Evolutionary conservation across 2,329 filamentous ascomycete species (phyloP).

Genomic region (Monilinia fructigena): DNA sequence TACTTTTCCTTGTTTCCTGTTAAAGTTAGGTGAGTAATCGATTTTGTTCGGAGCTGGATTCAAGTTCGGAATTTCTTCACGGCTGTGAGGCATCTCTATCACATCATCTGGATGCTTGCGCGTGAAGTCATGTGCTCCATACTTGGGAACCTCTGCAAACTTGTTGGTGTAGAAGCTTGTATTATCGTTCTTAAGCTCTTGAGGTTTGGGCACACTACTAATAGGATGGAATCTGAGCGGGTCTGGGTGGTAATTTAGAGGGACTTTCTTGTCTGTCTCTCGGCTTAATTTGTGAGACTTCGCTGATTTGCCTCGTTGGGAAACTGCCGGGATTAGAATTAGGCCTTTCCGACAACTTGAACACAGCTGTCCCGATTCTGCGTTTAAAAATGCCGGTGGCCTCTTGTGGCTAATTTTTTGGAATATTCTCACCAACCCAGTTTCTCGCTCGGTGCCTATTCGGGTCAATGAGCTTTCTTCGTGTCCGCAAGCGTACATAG

Average conservation of each 20-base stretch:
- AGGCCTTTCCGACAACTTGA: not conserved
- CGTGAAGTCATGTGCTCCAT: slow-evolving; percentile 5
- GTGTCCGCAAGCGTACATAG: slow-evolving; percentile 7
- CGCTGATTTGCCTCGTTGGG: not conserved
- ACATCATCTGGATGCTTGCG: not conserved
- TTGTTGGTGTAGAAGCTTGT: not conserved
- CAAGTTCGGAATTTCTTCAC: not conserved
- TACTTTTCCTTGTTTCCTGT: not conserved
- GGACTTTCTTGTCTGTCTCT: not conserved
- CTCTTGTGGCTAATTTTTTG: not conserved
- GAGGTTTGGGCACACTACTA: fast-evolving
- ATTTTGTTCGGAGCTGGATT: not conserved
- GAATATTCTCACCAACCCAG: not conserved
- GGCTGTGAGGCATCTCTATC: not conserved
- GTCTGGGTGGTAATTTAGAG: not conserved
- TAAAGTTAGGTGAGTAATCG: not conserved
- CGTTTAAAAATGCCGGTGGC: not conserved
- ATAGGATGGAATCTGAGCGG: not conserved
- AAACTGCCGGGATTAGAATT: not conserved
- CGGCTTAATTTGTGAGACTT: not conserved
- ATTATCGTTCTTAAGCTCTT: not conserved
- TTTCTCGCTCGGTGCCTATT: not conserved
- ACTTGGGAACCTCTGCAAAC: not conserved
- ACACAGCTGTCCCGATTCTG: not conserved
- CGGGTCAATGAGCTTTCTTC: not conserved